phyloP scores from a whole-genome alignment of 345 rosid genomes.

The Arabis alpina region DNA sequence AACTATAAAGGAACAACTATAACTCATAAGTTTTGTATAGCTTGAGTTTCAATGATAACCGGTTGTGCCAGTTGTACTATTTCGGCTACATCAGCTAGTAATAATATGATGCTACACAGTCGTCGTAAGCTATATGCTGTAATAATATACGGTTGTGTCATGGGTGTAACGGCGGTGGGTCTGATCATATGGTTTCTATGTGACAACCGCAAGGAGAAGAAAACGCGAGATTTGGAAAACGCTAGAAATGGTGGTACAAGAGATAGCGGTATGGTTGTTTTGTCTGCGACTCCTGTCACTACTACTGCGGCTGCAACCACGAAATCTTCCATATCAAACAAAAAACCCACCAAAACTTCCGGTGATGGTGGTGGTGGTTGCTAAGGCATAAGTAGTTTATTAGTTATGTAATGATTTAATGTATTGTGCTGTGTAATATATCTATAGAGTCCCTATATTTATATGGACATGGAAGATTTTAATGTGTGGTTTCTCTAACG shows the following conservation, averaged over 20 bases:
- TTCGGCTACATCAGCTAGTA: neutral
- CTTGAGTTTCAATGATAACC: neutral
- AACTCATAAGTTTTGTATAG: slow-evolving; percentile 1
- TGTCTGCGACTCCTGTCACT: slow-evolving; percentile 19
- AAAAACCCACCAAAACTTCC: neutral
- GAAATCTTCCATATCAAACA: neutral
- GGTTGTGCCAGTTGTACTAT: slow-evolving; percentile 16
- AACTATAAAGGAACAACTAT: slow-evolving; percentile 12
- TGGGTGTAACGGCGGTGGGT: slow-evolving; percentile 5
- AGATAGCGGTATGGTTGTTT: slow-evolving; percentile 33
- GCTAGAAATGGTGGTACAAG: slow-evolving; percentile 23
- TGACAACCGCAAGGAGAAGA: slow-evolving; percentile 6
- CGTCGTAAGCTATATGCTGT: no score
- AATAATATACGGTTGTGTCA: neutral
- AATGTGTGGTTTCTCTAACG: slow-evolving; percentile 12
- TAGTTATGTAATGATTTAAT: neutral
- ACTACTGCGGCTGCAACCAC: slow-evolving; percentile 9
- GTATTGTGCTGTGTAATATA: neutral
- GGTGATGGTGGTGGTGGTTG: neutral
- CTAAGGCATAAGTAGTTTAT: neutral
- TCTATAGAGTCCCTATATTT: neutral
- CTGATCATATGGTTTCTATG: slow-evolving; percentile 15
- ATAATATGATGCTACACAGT: no score
- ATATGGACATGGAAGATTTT: neutral
- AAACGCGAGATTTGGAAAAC: slow-evolving; percentile 26